Evolutionary conservation across 345 rosid species (phyloP).

Genomic region (Kandelia obovata): DNA sequence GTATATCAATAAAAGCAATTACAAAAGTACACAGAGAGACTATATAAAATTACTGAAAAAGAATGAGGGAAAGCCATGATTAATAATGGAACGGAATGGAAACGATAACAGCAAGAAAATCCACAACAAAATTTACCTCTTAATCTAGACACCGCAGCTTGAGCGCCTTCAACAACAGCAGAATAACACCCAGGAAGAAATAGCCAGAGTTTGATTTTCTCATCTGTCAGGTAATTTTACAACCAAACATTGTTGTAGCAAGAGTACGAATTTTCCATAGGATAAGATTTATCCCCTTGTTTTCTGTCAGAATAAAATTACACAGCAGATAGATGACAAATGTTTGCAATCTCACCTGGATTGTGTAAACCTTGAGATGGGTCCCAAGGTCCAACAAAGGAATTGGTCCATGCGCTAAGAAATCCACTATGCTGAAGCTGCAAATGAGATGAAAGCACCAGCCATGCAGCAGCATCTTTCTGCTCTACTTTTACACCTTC

Average conservation of each 20-base stretch:
- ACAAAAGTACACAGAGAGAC: neutral
- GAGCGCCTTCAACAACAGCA: constrained; percentile 70
- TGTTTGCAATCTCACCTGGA: constrained; percentile 62
- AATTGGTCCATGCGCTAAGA: constrained; percentile 93
- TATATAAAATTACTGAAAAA: neutral
- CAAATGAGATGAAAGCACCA: constrained; percentile 86
- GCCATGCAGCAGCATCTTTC: constrained; percentile 75
- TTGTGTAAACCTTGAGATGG: constrained; percentile 97
- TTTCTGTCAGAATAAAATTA: too few species aligned
- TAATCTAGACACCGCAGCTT: constrained; percentile 74
- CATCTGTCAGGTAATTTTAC: constrained; percentile 48
- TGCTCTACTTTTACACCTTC: constrained; percentile 67
- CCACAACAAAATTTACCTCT: constrained; percentile 50
- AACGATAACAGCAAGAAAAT: neutral
- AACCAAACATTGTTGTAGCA: neutral
- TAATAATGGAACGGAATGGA: neutral
- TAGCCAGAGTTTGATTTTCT: constrained; percentile 99
- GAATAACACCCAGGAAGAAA: constrained; percentile 80
- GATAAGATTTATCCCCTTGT: too few species aligned
- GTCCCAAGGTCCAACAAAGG: constrained; percentile 99
- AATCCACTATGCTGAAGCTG: constrained; percentile 83
- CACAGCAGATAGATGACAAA: neutral
- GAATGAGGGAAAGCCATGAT: neutral
- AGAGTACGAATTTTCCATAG: too few species aligned
- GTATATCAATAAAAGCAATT: constrained; percentile 10